A percentile compares a stretch with the other conserved stretches of the same genome.
Evolutionary conservation across 2,329 filamentous ascomycete genomes (phyloP).

Genomic region (Orbilia ellipsospora): DNA sequence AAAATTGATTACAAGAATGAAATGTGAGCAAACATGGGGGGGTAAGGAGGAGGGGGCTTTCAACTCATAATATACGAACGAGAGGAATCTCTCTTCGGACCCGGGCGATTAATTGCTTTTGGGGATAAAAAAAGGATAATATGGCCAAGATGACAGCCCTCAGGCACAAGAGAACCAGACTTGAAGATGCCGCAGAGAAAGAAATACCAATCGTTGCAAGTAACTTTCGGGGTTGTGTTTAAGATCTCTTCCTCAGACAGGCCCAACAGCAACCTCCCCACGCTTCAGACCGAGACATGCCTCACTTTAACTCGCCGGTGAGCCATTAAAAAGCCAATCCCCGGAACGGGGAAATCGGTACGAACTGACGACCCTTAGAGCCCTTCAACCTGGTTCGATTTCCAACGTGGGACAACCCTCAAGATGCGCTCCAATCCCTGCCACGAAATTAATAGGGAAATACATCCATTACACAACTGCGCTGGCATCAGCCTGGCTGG

Average conservation of each 20-base stretch:
- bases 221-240: constrained; percentile 17
- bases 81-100: constrained; percentile 19
- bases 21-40: constrained; percentile 19
- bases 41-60: neutral
- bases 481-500: constrained; percentile 2
- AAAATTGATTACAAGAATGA: constrained; percentile 32
- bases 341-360: constrained; percentile 52
- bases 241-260: constrained; percentile 43
- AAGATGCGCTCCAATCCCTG: constrained; percentile 27
- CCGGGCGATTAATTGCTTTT: neutral
- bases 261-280: constrained; percentile 23
- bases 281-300: constrained; percentile 52
- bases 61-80: constrained; percentile 28
- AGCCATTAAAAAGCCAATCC: constrained; percentile 39
- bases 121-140: neutral
- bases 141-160: neutral
- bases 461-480: too few relatives aligned
- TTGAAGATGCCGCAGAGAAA: constrained; percentile 12
- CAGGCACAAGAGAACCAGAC: constrained; percentile 13
- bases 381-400: constrained; percentile 19
- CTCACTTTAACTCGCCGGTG: constrained; percentile 34
- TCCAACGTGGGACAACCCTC: neutral
- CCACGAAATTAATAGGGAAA: constrained; percentile 7
- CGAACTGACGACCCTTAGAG: constrained; percentile 11
- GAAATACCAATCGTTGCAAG: too few relatives aligned